Evolutionary conservation across 441 rosid genomes (phyloP).

Genomic region (Bruguiera hainesii): DNA sequence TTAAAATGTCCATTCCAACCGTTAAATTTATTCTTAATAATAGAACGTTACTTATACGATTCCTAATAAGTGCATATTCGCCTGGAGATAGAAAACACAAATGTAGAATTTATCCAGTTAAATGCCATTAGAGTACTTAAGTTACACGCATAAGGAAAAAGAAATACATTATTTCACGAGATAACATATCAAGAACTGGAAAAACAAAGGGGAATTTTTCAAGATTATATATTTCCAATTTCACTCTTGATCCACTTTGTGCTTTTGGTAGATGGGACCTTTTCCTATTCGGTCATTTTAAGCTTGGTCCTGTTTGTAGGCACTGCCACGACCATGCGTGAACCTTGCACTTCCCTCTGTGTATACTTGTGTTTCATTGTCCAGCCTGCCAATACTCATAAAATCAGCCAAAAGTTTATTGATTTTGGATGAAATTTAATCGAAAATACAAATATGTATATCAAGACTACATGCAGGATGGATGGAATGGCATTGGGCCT

Average conservation of each 20-base stretch:
- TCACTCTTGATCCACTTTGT: conserved; percentile 17
- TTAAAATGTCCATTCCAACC: no score
- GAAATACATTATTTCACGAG: conserved; percentile 3
- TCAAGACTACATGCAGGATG: background rate
- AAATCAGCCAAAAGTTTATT: background rate
- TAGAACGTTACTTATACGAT: no score
- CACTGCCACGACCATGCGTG: conserved; percentile 52
- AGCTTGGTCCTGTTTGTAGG: conserved; percentile 31
- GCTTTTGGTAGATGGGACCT: conserved; percentile 20
- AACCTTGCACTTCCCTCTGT: conserved; percentile 60
- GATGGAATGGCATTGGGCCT: conserved; percentile 2
- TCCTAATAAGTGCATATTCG: no score
- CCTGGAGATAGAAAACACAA: background rate
- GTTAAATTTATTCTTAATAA: no score
- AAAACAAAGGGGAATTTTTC: background rate
- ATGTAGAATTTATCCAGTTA: conserved; percentile 10
- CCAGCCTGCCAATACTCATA: conserved; percentile 34
- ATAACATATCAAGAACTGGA: background rate
- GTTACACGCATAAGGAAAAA: background rate
- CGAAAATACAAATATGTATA: no score
- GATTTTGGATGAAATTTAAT: background rate
- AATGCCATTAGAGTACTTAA: conserved; percentile 4
- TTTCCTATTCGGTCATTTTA: conserved; percentile 15
- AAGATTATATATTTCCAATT: conserved; percentile 11
- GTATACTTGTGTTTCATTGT: conserved; percentile 59